Base-by-base conservation (phyloP, 129 eudicot genomes). In the Centaurea solstitialis region DNA sequence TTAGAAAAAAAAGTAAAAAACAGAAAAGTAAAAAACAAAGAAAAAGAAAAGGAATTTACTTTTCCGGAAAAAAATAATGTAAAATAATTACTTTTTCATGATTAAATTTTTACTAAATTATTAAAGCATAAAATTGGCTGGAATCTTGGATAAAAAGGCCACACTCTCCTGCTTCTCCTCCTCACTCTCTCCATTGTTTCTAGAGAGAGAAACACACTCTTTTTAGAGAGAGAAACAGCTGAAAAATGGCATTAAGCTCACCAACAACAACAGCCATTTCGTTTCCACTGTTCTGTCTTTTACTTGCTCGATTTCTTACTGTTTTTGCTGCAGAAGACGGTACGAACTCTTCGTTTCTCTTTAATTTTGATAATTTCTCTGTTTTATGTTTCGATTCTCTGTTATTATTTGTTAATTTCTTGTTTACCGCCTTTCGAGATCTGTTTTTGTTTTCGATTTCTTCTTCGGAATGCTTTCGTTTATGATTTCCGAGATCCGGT, bases 141-240 rank as follows among this genome's bases (percentile, higher is more conserved):
- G 82, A 82, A 82, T 82, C 86, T 77, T 43, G 82, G 74, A 76
- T 77, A 70, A 76, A 26, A 82, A 83, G 59, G 81, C 77, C 72
- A 61, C 78, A 43, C 74, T 76, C 78, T 73, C 30, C 50, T 13
- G 5, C 43, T 68, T 26, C 77, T 76, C 76, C 15, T 9, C 72
- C 20, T 26, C 68, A 57, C 65, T 57, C 22, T 38, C 81, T 2
- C n/a, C 37, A n/a, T 71, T 74, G 57, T 70, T 76, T 76, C 18
- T 76, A 53, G 53, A 37, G 59, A 82, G 73, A 76, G 86, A 82
- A 53, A 75, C 21, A 20, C 24, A 1, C 69, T 17, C 24, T 76
- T 9, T 71, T 17, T 77, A 43, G 81, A 78, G 75, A 67, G 81
- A 41, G 82, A 79, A 23, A 70, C 68, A 23, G 13, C 38, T 21